Evolutionary conservation across 305 asterid genomes (phyloP).

Genomic region (Petunia hybrid): DNA sequence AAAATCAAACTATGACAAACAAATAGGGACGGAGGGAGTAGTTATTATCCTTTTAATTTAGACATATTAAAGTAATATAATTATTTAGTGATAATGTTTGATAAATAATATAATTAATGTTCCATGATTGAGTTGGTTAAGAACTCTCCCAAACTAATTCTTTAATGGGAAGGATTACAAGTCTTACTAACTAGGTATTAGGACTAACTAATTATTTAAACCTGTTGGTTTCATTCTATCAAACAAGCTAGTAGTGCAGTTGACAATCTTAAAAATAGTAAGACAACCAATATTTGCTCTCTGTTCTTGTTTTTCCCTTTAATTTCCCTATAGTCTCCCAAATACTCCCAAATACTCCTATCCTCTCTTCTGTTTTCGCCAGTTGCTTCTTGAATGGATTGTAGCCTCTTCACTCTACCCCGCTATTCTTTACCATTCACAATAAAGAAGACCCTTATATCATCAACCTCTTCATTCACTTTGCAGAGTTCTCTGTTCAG

Average conservation of each 20-base stretch:
- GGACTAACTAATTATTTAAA: not conserved
- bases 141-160: not conserved
- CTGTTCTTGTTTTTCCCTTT: not conserved
- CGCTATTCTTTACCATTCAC: constrained; percentile 42
- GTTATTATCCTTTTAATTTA: too few species aligned
- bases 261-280: not conserved
- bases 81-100: too few species aligned
- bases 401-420: constrained; percentile 42
- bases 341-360: not conserved
- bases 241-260: too few species aligned
- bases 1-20: too few species aligned
- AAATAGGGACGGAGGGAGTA: too few species aligned
- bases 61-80: too few species aligned
- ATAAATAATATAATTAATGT: too few species aligned
- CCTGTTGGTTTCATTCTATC: too few species aligned
- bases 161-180: not conserved
- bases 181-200: not conserved
- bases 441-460: constrained; percentile 1
- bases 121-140: not conserved
- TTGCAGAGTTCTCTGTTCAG: not conserved
- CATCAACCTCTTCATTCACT: constrained; percentile 24
- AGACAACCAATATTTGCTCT: not conserved
- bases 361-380: not conserved
- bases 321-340: not conserved
- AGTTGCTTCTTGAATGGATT: constrained; percentile 68